Base-by-base conservation (phyloP, 495 filamentous ascomycete species). In the Lentithecium fluviatile region DNA sequence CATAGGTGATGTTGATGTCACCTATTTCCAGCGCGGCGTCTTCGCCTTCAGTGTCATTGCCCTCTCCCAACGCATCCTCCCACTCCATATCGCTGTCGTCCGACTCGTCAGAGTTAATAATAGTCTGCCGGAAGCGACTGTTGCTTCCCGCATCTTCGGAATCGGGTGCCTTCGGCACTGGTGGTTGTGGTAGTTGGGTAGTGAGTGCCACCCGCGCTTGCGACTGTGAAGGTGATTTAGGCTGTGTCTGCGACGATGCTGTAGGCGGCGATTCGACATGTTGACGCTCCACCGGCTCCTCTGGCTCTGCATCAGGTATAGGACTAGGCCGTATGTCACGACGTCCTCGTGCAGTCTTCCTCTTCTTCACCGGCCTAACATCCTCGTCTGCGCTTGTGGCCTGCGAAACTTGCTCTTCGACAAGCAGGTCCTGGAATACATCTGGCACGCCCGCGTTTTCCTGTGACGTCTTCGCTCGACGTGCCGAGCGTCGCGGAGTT, bases 1-100 rank as follows among this genome's bases (percentile, higher is more conserved):
- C 80, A 34, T 93, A 74, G 12, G 81, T 82, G 24, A 94, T 79
- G 29, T 85, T 76, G 32, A 86, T 62, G 40, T 79, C 69, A 20
- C 70, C 74, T 24, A 80, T 71, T 11, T 74, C 75, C 19, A 64
- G 60, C 10, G 65, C 46, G 12, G 24, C 49, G 17, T 48, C 55
- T 12, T 42, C 52, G n/a, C 11, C 66, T 48, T 74, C 70, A 19
- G 70, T 53, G 46, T 69, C 64, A 19, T 69, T 54, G 23, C 74
- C 70, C 62, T 79, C 72, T 32, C 47, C 52, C 19, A 87, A 72
- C 56, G 81, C 81, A 61, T 88, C 85, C 73, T 91, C 88, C 84
- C 86, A 91, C 40, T 86, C 84, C 56, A 83, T 73, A 53, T 89
- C 85, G 56, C 80, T 84, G 40, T 85, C 86, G 34, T 76, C 73